Base-by-base conservation (phyloP, 2,329 filamentous ascomycete species). In the Beauveria medogensis region DNA sequence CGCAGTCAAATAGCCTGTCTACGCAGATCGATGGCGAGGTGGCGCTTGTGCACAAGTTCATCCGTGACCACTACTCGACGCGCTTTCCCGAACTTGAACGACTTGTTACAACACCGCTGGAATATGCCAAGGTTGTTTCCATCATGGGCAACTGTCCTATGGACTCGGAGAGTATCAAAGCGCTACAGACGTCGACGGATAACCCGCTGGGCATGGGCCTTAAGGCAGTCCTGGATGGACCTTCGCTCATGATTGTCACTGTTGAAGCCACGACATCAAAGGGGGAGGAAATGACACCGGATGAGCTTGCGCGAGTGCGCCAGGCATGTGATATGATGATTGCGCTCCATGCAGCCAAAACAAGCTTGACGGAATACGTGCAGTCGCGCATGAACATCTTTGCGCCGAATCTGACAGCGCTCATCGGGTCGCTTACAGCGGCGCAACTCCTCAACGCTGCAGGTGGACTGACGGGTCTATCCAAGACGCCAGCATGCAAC, bases 301-400 rank as follows among this genome's bases (percentile, higher is more conserved):
- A 84, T 5, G 91, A 96, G 72, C 80, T 97, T 6, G 80, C 87
- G 55, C 81, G 84, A 28, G 87, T 97, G 22, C 77, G 88, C 30
- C 81, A 83, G 57, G 93, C 92, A 9, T 97, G 92, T 74, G 85
- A 92, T 65, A 94, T 95, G 85, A 88, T 91, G 10, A 80, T 97
- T n/a, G 83, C 87, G 43, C 85, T 99, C 10, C 91, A 97, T 72
- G 86, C 82, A 65, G 92, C 93, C 30, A 97, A 97, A 74, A 88
- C 84, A 64, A 89, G 87, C 0, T 81, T 99, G 59, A 96, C 91
- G 2, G 89, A 94, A 71, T 99, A 96, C 69, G 94, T 99, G 18
- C 91, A 97, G 75, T 97, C 93, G 41, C 90, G 94, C 64, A 97
- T 99, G 91, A 94, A 89, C 66, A 81, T 96, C 40, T 97, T 97